Base-by-base conservation (phyloP, 257 asterid species). In the Capsicum chinense region DNA sequence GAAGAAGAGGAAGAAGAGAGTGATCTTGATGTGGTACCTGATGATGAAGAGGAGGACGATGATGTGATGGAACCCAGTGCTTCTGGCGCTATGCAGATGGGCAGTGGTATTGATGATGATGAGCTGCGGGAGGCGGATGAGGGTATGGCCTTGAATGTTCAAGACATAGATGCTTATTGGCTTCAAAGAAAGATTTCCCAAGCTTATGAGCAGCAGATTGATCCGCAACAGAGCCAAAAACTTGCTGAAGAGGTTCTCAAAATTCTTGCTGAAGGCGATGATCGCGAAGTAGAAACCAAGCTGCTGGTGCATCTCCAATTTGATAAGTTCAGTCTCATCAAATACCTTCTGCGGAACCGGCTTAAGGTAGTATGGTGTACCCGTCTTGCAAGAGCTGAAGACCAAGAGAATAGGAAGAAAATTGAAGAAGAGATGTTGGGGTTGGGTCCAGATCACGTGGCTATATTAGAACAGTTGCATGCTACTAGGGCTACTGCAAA, bases 111-210 rank as follows among this genome's bases (percentile, higher is more conserved):
- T 19, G 91, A 89, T 79, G 91, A 89, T 54, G 90, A 89, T 59
- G 90, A 87, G 82, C 81, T 84, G 88, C 85, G 37, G 74, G 87
- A 81, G 63, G 86, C 85, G 13, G 86, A 87, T 56, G 88, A 85
- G 81, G 89, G 87, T 11, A 89, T 87, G 88, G 68, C 89, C 54
- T 84, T 89, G 88, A 89, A 87, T 89, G 91, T 89, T 79, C 91
- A 89, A 86, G 91, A 89, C 67, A 87, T 89, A 54, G 91, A 89
- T 85, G 91, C 91, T 63, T 89, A 89, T 70, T 89, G 91, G 91
- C 90, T 89, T 81, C 91, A 89, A 56, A 85, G 91, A 81, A 89
- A 89, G 86, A 89, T 89, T 74, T 87, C 91, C 3, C 89, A 89
- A 78, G 91, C 91, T 81, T 87, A 89, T 81, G 91, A 84, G 44